These are phyloP conservation scores for Cordyceps militaris DNA, from an alignment of 2,329 filamentous ascomycete species.

Conservation along the genomic window DNA sequence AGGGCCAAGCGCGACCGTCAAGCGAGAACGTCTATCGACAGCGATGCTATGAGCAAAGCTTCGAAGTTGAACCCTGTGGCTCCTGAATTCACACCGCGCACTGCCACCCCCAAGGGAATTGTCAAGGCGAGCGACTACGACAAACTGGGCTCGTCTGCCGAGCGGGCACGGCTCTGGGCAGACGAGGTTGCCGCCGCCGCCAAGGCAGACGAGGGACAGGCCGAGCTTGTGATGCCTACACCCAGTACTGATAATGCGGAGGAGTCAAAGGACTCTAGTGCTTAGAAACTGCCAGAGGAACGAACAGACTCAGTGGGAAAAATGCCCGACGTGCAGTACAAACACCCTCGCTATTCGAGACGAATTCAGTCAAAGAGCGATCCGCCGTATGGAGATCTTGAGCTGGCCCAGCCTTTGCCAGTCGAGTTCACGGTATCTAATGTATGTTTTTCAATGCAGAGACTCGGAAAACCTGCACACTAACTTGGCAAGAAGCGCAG, in stretches of 20 bases:
- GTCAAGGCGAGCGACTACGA: slow-evolving; percentile 1
- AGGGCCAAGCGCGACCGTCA: slow-evolving; percentile 15
- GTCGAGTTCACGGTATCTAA: background rate
- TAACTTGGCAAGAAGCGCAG: slow-evolving; percentile 1
- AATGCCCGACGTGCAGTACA: slow-evolving; percentile 20
- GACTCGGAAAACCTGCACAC: background rate
- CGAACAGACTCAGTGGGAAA: slow-evolving; percentile 16
- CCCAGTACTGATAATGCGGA: background rate
- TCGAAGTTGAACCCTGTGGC: slow-evolving; percentile 48
- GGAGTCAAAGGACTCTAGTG: slow-evolving; percentile 13
- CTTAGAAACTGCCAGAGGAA: slow-evolving; percentile 19
- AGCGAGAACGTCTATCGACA: background rate
- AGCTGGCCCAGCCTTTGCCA: slow-evolving; percentile 10
- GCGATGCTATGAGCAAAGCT: slow-evolving; percentile 6
- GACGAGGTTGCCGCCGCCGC: slow-evolving; percentile 25
- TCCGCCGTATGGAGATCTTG: slow-evolving; percentile 24
- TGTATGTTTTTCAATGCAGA: background rate
- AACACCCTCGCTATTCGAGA: slow-evolving; percentile 34
- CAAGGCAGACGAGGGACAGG: slow-evolving; percentile 14
- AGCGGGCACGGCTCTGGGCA: slow-evolving; percentile 20
- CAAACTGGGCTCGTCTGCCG: slow-evolving; percentile 7
- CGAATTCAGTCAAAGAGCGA: slow-evolving; percentile 43
- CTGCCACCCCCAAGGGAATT: background rate
- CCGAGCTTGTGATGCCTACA: background rate
- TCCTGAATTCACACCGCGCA: slow-evolving; percentile 46